These are phyloP conservation scores for Ogataea paraovalis DNA, from an alignment of 805 yeast species.

Conservation along the genomic window DNA sequence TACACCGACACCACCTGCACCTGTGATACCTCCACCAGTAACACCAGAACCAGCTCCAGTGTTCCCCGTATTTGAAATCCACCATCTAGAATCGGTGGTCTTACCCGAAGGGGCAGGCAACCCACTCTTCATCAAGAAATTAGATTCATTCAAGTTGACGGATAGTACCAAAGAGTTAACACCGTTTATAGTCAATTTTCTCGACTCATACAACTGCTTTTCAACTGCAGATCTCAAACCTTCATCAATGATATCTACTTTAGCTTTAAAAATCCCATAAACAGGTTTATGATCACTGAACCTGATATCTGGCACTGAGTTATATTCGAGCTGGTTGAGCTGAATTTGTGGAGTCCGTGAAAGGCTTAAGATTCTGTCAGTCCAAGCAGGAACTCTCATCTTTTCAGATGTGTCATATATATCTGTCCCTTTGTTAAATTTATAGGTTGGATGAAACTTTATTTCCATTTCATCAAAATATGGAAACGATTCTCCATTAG, in stretches of 20 bases:
- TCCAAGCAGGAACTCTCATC: conserved; percentile 95
- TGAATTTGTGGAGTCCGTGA: conserved; percentile 51
- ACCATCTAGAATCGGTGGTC: conserved; percentile 64
- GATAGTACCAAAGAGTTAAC: conserved; percentile 28
- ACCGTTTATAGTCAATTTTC: conserved; percentile 41
- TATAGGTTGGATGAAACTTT: conserved; percentile 86
- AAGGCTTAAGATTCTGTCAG: conserved; percentile 75
- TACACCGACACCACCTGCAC: conserved; percentile 20
- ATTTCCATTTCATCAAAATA: conserved; percentile 79
- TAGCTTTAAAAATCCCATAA: conserved; percentile 62
- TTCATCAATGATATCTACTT: conserved; percentile 64
- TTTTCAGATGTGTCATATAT: conserved; percentile 87
- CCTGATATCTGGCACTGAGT: conserved; percentile 48
- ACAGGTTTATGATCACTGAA: conserved; percentile 94
- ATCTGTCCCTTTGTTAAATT: conserved; percentile 83
- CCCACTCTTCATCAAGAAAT: conserved; percentile 29
- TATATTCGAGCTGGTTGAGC: conserved; percentile 57
- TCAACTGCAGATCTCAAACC: conserved; percentile 44
- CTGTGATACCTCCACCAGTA: background rate
- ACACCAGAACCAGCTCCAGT: background rate
- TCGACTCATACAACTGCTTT: conserved; percentile 51
- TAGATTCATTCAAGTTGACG: conserved; percentile 14
- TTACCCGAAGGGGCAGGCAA: conserved; percentile 92
- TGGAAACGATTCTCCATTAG: conserved; percentile 72
- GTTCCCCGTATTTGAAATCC: conserved; percentile 52